Evolutionary conservation across 2,329 filamentous ascomycete genomes (phyloP).

Genomic region (Rhynchosporium secalis): DNA sequence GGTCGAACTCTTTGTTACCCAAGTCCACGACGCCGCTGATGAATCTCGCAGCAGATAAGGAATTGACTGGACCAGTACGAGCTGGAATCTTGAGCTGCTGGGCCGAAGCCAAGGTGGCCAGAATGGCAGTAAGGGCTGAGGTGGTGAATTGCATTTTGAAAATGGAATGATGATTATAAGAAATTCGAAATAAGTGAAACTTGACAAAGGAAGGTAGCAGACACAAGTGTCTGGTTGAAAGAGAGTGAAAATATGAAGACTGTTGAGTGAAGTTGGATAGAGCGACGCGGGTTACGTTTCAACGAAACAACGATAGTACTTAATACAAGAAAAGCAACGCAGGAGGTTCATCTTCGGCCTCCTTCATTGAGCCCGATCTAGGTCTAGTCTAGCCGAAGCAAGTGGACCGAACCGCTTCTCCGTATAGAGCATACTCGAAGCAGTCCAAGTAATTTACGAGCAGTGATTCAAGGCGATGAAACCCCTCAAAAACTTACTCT

Average conservation of each 20-base stretch:
- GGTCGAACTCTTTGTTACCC: conserved; percentile 32
- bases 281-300: not conserved
- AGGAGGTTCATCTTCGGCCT: not conserved
- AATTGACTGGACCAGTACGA: conserved; percentile 22
- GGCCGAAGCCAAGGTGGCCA: conserved; percentile 27
- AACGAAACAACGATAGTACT: not conserved
- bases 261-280: conserved; percentile 2
- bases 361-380: not conserved
- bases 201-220: conserved; percentile 6
- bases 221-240: conserved; percentile 11
- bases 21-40: conserved; percentile 26
- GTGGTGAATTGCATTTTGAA: conserved; percentile 27
- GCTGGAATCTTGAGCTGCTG: conserved; percentile 31
- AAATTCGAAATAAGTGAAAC: conserved; percentile 2
- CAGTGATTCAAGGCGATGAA: no score
- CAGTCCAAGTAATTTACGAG: no score
- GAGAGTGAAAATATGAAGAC: conserved; percentile 12
- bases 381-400: no score
- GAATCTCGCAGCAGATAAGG: conserved; percentile 18
- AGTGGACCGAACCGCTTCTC: no score
- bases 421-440: no score
- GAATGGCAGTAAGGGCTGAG: conserved; percentile 24
- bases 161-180: not conserved
- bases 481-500: no score
- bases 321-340: conserved; percentile 1